Conservation (phyloP, 345 rosid species). For the Garcia nutans region DNA sequence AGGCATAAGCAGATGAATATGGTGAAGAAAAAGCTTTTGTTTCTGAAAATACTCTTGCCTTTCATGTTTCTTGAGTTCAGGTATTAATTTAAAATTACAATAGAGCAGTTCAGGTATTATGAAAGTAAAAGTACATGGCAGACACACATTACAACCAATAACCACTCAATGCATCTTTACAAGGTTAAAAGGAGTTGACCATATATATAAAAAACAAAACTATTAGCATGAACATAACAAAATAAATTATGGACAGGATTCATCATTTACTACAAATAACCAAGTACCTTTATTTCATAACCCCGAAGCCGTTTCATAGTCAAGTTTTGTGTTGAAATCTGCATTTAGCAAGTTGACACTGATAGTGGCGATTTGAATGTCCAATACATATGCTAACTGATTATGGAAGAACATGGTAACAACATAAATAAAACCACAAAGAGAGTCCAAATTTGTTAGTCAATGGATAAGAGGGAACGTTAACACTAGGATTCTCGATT, state of each 20-base stretch:
- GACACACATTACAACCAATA: neutral
- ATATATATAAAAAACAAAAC: neutral
- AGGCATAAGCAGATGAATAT: neutral
- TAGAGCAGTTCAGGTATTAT: no score
- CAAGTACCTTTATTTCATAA: conserved; percentile 77
- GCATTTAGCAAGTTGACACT: conserved; percentile 35
- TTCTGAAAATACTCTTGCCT: neutral
- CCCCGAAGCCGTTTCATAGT: conserved; percentile 86
- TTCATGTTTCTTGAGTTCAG: neutral
- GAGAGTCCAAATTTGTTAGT: neutral
- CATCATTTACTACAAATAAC: neutral
- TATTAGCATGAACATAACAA: neutral
- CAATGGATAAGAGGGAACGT: neutral
- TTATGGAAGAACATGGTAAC: neutral
- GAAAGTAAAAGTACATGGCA: neutral
- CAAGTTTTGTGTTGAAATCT: conserved; percentile 80
- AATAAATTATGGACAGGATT: neutral
- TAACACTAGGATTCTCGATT: neutral
- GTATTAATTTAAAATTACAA: no score
- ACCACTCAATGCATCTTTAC: conserved; percentile 3
- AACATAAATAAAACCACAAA: neutral
- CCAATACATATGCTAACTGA: conserved; percentile 8
- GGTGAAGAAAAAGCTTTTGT: neutral
- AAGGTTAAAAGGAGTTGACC: neutral
- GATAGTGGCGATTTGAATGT: conserved; percentile 19